A percentile compares a stretch with the other conserved stretches of the same genome.
Conservation (phyloP, 495 filamentous ascomycete genomes). For the Astrocystis sublimbata region DNA sequence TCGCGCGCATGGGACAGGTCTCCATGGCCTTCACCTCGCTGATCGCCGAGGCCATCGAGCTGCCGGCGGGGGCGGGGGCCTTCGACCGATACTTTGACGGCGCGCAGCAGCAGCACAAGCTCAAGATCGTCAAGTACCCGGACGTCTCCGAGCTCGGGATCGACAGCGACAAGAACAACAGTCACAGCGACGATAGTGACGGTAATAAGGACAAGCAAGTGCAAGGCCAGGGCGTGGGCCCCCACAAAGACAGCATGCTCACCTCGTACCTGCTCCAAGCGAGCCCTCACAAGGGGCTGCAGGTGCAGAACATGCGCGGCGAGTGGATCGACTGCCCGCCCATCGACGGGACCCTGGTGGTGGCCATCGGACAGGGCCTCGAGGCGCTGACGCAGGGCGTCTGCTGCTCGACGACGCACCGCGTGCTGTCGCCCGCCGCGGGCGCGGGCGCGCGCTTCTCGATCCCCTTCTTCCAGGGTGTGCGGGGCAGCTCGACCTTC, state of each 20-base stretch:
- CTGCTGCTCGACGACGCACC: constrained; percentile 82
- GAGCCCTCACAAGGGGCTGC: constrained; percentile 74
- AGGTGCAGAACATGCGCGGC: constrained; percentile 84
- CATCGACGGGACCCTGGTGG: constrained; percentile 65
- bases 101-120: constrained; percentile 74
- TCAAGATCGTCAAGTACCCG: constrained; percentile 92
- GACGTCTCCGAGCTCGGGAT: constrained; percentile 54
- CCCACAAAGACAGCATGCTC: constrained; percentile 93
- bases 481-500: constrained; percentile 77
- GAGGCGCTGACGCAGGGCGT: constrained; percentile 90
- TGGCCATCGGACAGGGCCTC: constrained; percentile 90
- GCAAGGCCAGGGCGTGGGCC: constrained; percentile 74
- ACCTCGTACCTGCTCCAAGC: constrained; percentile 86
- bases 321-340: constrained; percentile 79
- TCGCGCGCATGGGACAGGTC: constrained; percentile 68
- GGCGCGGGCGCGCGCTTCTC: constrained; percentile 75
- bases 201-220: too few species aligned
- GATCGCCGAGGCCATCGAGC: constrained; percentile 82
- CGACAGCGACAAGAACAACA: constrained; percentile 47
- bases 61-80: constrained; percentile 67
- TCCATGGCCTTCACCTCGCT: constrained; percentile 77
- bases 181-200: too few species aligned
- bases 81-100: constrained; percentile 89
- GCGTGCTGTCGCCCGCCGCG: constrained; percentile 65
- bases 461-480: constrained; percentile 92